Conservation (phyloP, 1,139 yeast species). For the Pichia sp. region DNA sequence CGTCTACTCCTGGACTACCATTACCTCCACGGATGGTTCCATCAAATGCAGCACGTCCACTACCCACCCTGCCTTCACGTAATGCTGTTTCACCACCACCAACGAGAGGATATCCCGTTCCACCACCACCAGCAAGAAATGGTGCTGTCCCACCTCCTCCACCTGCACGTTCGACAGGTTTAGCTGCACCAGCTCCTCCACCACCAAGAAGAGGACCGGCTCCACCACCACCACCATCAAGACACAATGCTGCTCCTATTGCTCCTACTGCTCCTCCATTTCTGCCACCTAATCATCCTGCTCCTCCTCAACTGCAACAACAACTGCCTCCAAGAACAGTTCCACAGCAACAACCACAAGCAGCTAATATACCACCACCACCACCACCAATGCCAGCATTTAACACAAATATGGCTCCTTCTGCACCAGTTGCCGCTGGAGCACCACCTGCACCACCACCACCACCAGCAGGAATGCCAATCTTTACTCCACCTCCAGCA, state of each 20-base stretch:
- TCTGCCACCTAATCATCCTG: slow-evolving; percentile 8
- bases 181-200: slow-evolving; percentile 32
- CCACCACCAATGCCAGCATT: slow-evolving; percentile 27
- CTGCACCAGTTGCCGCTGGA: slow-evolving; percentile 13
- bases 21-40: slow-evolving; percentile 2
- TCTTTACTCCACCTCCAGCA: slow-evolving; percentile 16
- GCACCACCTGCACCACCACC: slow-evolving; percentile 24
- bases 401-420: slow-evolving; percentile 25
- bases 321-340: slow-evolving; percentile 14
- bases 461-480: slow-evolving; percentile 24
- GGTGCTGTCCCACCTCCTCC: slow-evolving; percentile 27
- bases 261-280: too few relatives aligned
- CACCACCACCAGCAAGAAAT: slow-evolving; percentile 32
- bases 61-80: neutral
- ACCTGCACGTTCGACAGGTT: slow-evolving; percentile 28
- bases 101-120: slow-evolving; percentile 6
- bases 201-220: slow-evolving; percentile 27
- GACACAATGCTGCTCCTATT: slow-evolving; percentile 16
- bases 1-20: neutral
- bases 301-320: slow-evolving; percentile 2
- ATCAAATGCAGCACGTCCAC: neutral
- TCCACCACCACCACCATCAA: slow-evolving; percentile 27
- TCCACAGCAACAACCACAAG: slow-evolving; percentile 18
- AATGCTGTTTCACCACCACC: slow-evolving; percentile 11
- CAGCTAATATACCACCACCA: slow-evolving; percentile 27